phyloP scores from a whole-genome alignment of 2,329 filamentous ascomycete species.

The Aspergillus caelatus region DNA sequence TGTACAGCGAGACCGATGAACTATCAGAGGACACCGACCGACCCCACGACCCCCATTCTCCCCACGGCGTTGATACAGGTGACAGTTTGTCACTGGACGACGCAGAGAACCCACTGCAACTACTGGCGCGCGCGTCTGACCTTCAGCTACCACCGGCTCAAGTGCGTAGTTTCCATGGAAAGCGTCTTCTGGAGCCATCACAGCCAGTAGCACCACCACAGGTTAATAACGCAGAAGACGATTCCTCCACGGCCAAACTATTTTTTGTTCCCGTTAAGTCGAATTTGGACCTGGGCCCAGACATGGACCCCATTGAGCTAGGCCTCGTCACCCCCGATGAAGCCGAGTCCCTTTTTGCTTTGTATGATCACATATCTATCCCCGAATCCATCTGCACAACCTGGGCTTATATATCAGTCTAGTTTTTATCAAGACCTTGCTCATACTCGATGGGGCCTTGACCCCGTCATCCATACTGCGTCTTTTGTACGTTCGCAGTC shows the following conservation, averaged over 20 bases:
- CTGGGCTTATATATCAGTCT: slow-evolving; percentile 5
- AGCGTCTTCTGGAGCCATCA: slow-evolving; percentile 32
- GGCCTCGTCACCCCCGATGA: slow-evolving; percentile 69
- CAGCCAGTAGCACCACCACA: slow-evolving; percentile 43
- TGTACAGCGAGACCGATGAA: slow-evolving; percentile 29
- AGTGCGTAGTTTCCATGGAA: slow-evolving; percentile 24
- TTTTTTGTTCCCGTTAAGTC: slow-evolving; percentile 70
- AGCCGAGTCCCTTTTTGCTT: slow-evolving; percentile 65
- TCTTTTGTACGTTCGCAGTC: slow-evolving; percentile 69
- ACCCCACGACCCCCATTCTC: slow-evolving; percentile 23
- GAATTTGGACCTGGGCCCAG: slow-evolving; percentile 63
- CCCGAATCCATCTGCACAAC: background rate
- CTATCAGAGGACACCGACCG: slow-evolving; percentile 36
- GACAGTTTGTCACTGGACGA: slow-evolving; percentile 68
- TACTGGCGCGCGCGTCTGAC: slow-evolving; percentile 73
- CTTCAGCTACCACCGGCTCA: slow-evolving; percentile 57
- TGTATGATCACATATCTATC: slow-evolving; percentile 45
- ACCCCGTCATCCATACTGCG: slow-evolving; percentile 67
- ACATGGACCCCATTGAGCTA: slow-evolving; percentile 70
- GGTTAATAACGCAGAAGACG: slow-evolving; percentile 11
- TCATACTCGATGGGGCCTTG: slow-evolving; percentile 74
- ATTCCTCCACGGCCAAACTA: slow-evolving; percentile 50
- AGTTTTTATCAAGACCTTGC: slow-evolving; percentile 72
- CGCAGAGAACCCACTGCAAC: slow-evolving; percentile 73
- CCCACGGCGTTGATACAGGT: slow-evolving; percentile 37